A percentile compares a stretch with the other conserved stretches of the same genome.
These are phyloP conservation scores for Torulaspora pretoriensis DNA, from an alignment of 1,139 yeast genomes.

Conservation along the genomic window DNA sequence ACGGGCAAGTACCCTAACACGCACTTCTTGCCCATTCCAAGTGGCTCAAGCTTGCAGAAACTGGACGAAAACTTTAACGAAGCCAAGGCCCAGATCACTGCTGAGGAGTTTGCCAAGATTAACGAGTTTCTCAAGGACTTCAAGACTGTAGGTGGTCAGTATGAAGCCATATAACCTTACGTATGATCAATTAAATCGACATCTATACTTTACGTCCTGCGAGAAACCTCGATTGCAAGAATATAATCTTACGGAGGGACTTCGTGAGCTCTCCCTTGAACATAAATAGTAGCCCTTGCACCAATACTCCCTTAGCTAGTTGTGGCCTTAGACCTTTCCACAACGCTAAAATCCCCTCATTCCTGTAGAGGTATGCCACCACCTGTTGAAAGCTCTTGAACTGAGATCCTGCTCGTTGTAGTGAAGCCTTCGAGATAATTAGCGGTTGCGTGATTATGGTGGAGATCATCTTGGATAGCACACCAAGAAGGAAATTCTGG, in stretches of 20 bases:
- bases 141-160: constrained; percentile 50
- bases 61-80: constrained; percentile 55
- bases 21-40: constrained; percentile 71
- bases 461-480: constrained; percentile 74
- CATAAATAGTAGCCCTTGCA: constrained; percentile 81
- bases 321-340: constrained; percentile 85
- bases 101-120: constrained; percentile 50
- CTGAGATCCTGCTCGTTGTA: constrained; percentile 50
- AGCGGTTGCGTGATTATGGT: constrained; percentile 80
- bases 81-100: constrained; percentile 42
- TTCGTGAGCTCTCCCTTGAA: constrained; percentile 65
- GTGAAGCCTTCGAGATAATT: constrained; percentile 78
- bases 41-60: constrained; percentile 57
- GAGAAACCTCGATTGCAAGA: constrained; percentile 10
- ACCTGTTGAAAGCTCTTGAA: constrained; percentile 53
- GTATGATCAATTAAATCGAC: too few species aligned
- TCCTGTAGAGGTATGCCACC: constrained; percentile 44
- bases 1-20: constrained; percentile 43
- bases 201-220: not conserved
- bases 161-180: constrained; percentile 34
- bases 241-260: constrained; percentile 13
- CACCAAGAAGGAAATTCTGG: constrained; percentile 72
- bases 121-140: constrained; percentile 42
- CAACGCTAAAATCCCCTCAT: constrained; percentile 51
- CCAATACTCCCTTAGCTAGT: constrained; percentile 74